Base-by-base conservation (phyloP, 768 basidiomycete genomes). In the Sutorius australiensis region DNA sequence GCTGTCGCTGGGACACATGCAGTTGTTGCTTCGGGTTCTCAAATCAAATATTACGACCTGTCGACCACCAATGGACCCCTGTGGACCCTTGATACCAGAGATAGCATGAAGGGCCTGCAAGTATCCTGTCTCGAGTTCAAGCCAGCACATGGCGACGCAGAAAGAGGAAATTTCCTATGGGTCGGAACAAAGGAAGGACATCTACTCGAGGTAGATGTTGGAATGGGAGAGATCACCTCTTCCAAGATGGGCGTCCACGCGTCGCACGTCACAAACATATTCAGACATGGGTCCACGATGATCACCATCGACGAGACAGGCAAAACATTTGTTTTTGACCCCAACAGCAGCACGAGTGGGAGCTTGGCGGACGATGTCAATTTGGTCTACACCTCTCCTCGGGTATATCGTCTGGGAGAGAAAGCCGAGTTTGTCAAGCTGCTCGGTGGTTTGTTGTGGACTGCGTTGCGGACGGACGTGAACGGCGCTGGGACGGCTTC, bases 101-200 rank as follows among this genome's bases (percentile, higher is more conserved):
- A 83, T 3, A 81, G 80, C 0, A 62, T 78, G 45, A 91, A 87
- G 63, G 87, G 92, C 40, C 69, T 79, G 4, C 84, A 83, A 60
- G 76, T 95, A 34, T 85, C 86, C 1, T 82, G 85, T 19, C 77
- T 95, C 70, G 92, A 87, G 67, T 91, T 94, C 66, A 77, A 86
- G 14, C 79, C 86, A 0, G 76, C 77, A 2, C 60, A 57, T 2
- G 60, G 66, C 10, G 60, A 69, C n/a, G 70, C 57, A 0, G 80
- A 86, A 48, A 73, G 78, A 16, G 90, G 88, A 3, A 75, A 75
- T 30, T 77, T 81, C 50, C 61, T 93, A 2, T 98, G 95, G 95
- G 72, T 87, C 11, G 95, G 95, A 5, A 92, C 92, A 28, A 93
- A 89, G 72, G 92, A 95, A 24, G 95, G 95, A 0, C 84, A 88